A percentile compares a stretch with the other conserved stretches of the same genome.
Evolutionary conservation across 345 rosid genomes (phyloP).

Genomic region (Mallotus nudiflorus): DNA sequence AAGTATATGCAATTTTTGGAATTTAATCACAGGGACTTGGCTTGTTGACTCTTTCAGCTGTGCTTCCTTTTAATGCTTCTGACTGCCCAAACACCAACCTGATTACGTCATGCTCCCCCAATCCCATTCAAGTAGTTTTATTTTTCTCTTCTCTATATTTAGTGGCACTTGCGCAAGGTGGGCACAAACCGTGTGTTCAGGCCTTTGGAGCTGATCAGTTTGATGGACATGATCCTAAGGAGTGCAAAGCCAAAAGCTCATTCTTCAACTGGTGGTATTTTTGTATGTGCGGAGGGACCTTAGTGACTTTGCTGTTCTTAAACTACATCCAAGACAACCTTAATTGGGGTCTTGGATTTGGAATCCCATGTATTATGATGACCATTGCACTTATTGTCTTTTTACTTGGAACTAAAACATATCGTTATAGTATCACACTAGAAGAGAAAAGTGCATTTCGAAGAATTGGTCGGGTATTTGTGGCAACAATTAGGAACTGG

Average conservation of each 20-base stretch:
- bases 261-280: conserved; percentile 36
- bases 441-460: conserved; percentile 19
- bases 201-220: conserved; percentile 37
- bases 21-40: conserved; percentile 27
- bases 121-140: conserved; percentile 14
- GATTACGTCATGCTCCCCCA: background rate
- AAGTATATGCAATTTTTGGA: background rate
- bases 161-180: conserved; percentile 28
- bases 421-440: conserved; percentile 15
- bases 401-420: conserved; percentile 24
- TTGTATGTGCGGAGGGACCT: conserved; percentile 14
- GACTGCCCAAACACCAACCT: conserved; percentile 5
- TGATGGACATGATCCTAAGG: conserved; percentile 26
- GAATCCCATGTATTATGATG: conserved; percentile 30
- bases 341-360: conserved; percentile 30
- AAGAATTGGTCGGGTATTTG: conserved; percentile 24
- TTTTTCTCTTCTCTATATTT: conserved; percentile 29
- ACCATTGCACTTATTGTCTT: conserved; percentile 19
- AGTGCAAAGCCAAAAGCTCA: conserved; percentile 24
- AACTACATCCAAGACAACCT: conserved; percentile 32
- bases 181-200: conserved; percentile 33
- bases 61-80: conserved; percentile 16
- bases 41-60: conserved; percentile 26
- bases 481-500: conserved; percentile 20
- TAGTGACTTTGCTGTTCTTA: conserved; percentile 10